Evolutionary conservation across 1,284 basidiomycete genomes (phyloP).

Genomic region (Naganishia liquefaciens): DNA sequence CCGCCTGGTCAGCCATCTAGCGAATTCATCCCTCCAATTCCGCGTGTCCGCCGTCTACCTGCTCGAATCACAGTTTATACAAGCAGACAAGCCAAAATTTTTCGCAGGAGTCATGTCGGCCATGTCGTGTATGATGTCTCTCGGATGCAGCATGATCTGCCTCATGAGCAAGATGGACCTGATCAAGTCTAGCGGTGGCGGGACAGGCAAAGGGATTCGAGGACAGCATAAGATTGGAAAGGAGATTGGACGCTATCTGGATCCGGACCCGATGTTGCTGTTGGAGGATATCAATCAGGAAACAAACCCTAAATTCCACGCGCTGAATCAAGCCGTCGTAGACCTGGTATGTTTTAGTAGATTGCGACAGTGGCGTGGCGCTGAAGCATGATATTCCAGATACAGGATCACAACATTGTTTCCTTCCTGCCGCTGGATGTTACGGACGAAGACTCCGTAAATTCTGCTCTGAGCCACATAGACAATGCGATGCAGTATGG

Average conservation of each 20-base stretch:
- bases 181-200: conserved; percentile 70
- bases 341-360: conserved; percentile 69
- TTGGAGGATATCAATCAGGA: conserved; percentile 65
- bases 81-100: conserved; percentile 91
- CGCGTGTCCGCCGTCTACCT: conserved; percentile 83
- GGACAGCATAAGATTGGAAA: conserved; percentile 63
- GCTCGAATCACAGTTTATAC: conserved; percentile 98
- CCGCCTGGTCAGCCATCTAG: conserved; percentile 68
- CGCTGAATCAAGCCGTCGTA: conserved; percentile 91
- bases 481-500: conserved; percentile 98
- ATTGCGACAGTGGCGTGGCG: background rate
- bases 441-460: conserved; percentile 83
- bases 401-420: conserved; percentile 97
- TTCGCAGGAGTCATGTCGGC: conserved; percentile 98
- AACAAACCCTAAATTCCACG: conserved; percentile 84
- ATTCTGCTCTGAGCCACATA: conserved; percentile 87
- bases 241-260: conserved; percentile 67
- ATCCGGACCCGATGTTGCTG: conserved; percentile 92
- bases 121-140: conserved; percentile 98
- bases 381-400: conserved; percentile 59
- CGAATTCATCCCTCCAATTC: conserved; percentile 66
- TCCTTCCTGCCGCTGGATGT: conserved; percentile 95
- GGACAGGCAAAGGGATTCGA: conserved; percentile 64
- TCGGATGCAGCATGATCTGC: conserved; percentile 96
- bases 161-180: conserved; percentile 99